Evolutionary conservation across 768 basidiomycete species (phyloP).

Genomic region (Lactarius hengduanensis): DNA sequence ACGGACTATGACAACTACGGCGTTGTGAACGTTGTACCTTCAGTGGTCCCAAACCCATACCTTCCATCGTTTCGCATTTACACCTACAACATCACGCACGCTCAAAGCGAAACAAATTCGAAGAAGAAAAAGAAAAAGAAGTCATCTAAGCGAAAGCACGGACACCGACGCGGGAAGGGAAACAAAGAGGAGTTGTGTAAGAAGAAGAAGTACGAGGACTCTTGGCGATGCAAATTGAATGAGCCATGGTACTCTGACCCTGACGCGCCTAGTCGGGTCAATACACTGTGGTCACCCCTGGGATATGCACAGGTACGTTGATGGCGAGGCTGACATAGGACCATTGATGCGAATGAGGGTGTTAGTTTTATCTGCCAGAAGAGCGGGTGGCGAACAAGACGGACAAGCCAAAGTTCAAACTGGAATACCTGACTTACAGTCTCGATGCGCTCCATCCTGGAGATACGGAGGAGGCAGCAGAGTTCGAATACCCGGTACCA

Average conservation of each 20-base stretch:
- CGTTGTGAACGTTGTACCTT: constrained; percentile 76
- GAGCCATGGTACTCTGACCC: constrained; percentile 61
- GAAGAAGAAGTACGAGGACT: constrained; percentile 50
- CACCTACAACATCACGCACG: constrained; percentile 70
- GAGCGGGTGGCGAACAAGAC: constrained; percentile 46
- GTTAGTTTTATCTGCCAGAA: constrained; percentile 64
- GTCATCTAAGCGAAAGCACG: constrained; percentile 44
- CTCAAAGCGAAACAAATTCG: constrained; percentile 1
- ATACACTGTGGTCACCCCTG: constrained; percentile 67
- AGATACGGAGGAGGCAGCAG: constrained; percentile 30
- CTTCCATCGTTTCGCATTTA: constrained; percentile 78
- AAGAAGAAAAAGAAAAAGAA: constrained; percentile 10
- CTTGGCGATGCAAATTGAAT: constrained; percentile 63
- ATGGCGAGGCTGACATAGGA: constrained; percentile 21
- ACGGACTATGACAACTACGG: constrained; percentile 64
- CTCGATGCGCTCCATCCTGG: constrained; percentile 43
- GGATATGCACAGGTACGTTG: constrained; percentile 82
- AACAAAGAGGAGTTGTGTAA: constrained; percentile 43
- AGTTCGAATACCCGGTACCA: constrained; percentile 53
- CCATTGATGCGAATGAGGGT: neutral
- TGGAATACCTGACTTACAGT: constrained; percentile 77
- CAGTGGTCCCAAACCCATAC: constrained; percentile 86
- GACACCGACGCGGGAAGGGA: constrained; percentile 41
- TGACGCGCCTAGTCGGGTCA: constrained; percentile 66
- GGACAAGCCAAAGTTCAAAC: constrained; percentile 57